These are phyloP conservation scores for Wickerhamomyces sp. DNA, from an alignment of 1,139 yeast genomes.

Conservation along the genomic window DNA sequence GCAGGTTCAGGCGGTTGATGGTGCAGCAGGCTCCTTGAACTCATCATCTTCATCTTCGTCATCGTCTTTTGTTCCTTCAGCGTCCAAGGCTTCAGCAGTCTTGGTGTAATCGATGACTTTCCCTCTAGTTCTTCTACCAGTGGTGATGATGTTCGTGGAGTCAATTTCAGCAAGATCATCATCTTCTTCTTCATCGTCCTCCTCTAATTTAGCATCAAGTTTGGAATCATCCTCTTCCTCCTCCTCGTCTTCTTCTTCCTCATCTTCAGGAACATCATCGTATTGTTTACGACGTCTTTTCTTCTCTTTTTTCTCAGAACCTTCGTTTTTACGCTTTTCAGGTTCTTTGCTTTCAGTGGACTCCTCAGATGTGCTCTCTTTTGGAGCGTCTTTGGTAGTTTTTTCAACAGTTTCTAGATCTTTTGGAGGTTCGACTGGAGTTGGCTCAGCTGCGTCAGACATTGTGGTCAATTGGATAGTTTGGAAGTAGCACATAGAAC, in stretches of 20 bases:
- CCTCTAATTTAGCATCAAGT: conserved; percentile 34
- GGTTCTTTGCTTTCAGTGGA: conserved; percentile 22
- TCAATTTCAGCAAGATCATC: conserved; percentile 85
- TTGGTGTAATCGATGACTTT: conserved; percentile 81
- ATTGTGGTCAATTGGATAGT: no score
- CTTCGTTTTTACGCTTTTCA: conserved; percentile 29
- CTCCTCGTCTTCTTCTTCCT: conserved; percentile 50
- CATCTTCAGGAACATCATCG: conserved; percentile 38
- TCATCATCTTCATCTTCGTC: conserved; percentile 45
- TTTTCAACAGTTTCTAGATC: no score
- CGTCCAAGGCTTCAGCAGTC: conserved; percentile 70
- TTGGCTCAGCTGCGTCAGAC: no score
- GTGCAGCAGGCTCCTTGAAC: conserved; percentile 15
- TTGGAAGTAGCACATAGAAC: no score
- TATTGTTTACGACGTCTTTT: conserved; percentile 39
- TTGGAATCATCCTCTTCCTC: conserved; percentile 56
- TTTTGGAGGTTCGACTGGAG: no score
- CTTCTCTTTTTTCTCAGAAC: conserved; percentile 34
- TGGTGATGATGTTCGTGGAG: conserved; percentile 71
- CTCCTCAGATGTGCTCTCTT: no score
- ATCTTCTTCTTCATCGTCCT: conserved; percentile 56
- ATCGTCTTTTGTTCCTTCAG: conserved; percentile 39
- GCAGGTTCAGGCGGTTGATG: not conserved
- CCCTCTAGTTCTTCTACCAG: conserved; percentile 90
- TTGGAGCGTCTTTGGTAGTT: no score